A percentile compares a stretch with the other conserved stretches of the same genome.
Conservation (phyloP, 2,329 filamentous ascomycete species). For the Stagonosporopsis tanaceti region DNA sequence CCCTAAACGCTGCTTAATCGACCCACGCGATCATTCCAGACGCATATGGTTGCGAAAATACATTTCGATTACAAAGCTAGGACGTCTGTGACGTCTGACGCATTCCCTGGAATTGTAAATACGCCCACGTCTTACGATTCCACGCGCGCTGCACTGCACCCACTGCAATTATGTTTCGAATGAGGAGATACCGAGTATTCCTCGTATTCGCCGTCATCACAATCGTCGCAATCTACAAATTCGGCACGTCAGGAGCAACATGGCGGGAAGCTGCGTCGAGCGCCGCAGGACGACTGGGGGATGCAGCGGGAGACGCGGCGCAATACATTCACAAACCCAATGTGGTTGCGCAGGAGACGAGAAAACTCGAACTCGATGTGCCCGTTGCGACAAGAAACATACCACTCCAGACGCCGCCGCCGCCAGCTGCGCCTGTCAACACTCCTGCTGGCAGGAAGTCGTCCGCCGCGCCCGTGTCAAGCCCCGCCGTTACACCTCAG, state of each 20-base stretch:
- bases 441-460: slow-evolving; percentile 24
- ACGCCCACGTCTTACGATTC: slow-evolving; percentile 22
- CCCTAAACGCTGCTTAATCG: background rate
- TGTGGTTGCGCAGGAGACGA: slow-evolving; percentile 45
- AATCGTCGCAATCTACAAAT: slow-evolving; percentile 63
- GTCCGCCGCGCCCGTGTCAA: slow-evolving; percentile 23
- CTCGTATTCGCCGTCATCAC: slow-evolving; percentile 64
- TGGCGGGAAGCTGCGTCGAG: slow-evolving; percentile 38
- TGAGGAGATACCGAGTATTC: slow-evolving; percentile 69
- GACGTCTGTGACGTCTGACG: background rate
- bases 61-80: background rate
- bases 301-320: slow-evolving; percentile 26
- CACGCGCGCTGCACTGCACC: slow-evolving; percentile 13
- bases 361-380: slow-evolving; percentile 41
- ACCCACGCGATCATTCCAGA: background rate
- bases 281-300: slow-evolving; percentile 28
- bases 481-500: slow-evolving; percentile 20
- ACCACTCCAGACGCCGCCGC: slow-evolving; percentile 39
- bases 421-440: slow-evolving; percentile 25
- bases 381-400: slow-evolving; percentile 39
- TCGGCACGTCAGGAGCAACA: slow-evolving; percentile 56
- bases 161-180: slow-evolving; percentile 60
- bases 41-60: background rate
- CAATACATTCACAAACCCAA: slow-evolving; percentile 30
- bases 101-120: background rate